A percentile compares a stretch with the other conserved stretches of the same genome.
phyloP scores from a whole-genome alignment of 371 early-diverging fungal genomes.

The Nosema granulosis region DNA sequence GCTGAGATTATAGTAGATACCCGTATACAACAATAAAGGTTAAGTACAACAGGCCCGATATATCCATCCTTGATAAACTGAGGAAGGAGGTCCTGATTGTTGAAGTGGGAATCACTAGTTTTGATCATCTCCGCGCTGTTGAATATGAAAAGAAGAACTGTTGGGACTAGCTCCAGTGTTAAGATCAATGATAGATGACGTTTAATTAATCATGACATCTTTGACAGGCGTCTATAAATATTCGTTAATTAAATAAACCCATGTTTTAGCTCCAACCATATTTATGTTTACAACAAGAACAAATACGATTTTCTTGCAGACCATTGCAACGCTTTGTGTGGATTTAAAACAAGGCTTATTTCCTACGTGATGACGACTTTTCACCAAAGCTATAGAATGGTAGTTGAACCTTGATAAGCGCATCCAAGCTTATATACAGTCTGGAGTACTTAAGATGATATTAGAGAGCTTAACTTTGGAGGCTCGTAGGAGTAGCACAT shows the following conservation, averaged over 20 bases:
- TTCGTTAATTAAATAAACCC: too few relatives aligned
- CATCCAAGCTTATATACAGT: not conserved
- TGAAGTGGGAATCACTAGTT: not conserved
- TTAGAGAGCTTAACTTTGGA: not conserved
- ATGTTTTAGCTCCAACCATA: too few relatives aligned
- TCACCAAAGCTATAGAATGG: not conserved
- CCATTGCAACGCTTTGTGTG: not conserved
- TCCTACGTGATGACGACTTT: not conserved
- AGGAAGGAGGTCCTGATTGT: not conserved
- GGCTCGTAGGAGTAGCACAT: not conserved
- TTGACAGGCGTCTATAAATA: too few relatives aligned
- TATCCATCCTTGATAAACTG: not conserved
- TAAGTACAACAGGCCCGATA: not conserved
- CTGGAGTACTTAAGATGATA: not conserved
- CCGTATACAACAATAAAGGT: not conserved
- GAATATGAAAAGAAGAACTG: not conserved
- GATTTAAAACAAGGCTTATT: conserved; percentile 5
- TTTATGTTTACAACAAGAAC: too few relatives aligned
- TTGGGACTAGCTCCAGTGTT: too few relatives aligned
- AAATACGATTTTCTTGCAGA: conserved; percentile 3
- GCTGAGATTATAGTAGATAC: not conserved
- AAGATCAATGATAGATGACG: too few relatives aligned
- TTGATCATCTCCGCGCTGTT: not conserved
- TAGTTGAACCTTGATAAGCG: not conserved
- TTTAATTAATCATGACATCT: too few relatives aligned